Percentiles rank a stretch among this genome's conserved stretches.
Conservation (phyloP, 768 basidiomycete genomes). For the Suillus hirtellus region DNA sequence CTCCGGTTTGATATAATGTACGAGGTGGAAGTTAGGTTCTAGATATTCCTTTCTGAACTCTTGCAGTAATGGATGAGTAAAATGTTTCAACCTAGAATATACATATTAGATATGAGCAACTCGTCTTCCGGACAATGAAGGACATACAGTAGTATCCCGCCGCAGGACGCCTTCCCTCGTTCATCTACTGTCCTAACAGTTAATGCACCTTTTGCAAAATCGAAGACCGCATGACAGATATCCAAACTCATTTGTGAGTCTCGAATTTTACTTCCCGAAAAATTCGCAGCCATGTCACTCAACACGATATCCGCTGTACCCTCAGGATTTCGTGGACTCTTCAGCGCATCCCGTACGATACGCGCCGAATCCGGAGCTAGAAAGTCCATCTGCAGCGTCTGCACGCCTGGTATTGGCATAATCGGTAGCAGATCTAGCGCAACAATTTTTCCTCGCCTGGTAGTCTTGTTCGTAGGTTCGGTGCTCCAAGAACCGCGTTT, state of each 20-base stretch:
- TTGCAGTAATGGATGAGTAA: constrained; percentile 69
- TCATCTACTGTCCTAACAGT: constrained; percentile 44
- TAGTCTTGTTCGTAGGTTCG: constrained; percentile 12
- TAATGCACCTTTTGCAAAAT: constrained; percentile 61
- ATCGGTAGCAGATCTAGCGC: constrained; percentile 84
- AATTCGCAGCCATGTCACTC: constrained; percentile 89
- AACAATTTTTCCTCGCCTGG: constrained; percentile 48
- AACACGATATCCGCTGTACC: constrained; percentile 76
- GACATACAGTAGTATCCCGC: constrained; percentile 51
- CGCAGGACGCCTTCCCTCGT: constrained; percentile 44
- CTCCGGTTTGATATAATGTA: constrained; percentile 77
- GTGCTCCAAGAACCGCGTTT: constrained; percentile 26
- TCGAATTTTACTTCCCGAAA: constrained; percentile 63
- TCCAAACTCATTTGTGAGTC: constrained; percentile 73
- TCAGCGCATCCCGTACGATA: constrained; percentile 43
- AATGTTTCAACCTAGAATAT: constrained; percentile 74
- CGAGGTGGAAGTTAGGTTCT: constrained; percentile 61
- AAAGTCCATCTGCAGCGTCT: constrained; percentile 78
- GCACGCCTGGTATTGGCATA: constrained; percentile 68
- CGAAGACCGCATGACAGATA: constrained; percentile 72
- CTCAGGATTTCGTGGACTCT: constrained; percentile 29
- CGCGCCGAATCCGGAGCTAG: constrained; percentile 52
- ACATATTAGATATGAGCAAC: not conserved
- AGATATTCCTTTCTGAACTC: constrained; percentile 64
- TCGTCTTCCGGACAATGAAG: constrained; percentile 5